phyloP scores from a whole-genome alignment of 2,329 filamentous ascomycete genomes.

The Diplodia seriata region DNA sequence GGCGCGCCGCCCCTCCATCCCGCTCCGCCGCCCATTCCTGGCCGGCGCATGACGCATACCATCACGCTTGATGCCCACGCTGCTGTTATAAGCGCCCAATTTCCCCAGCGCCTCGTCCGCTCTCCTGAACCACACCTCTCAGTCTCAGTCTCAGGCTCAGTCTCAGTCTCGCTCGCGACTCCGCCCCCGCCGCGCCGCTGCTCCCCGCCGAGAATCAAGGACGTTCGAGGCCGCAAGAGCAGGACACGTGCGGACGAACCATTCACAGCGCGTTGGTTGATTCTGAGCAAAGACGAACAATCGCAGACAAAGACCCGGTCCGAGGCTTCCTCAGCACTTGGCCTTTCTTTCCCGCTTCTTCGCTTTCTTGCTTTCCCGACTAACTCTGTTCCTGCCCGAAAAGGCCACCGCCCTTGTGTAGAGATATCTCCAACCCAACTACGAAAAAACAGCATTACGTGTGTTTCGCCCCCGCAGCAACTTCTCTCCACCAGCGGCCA shows the following conservation, averaged over 20 bases:
- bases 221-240: conserved; percentile 25
- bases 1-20: conserved; percentile 14
- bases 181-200: conserved; percentile 17
- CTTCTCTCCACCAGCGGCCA: not conserved
- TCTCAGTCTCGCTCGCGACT: not conserved
- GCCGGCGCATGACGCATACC: conserved; percentile 24
- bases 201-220: conserved; percentile 11
- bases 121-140: not conserved
- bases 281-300: not conserved
- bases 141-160: not conserved
- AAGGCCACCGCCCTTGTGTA: conserved; percentile 6
- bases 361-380: conserved; percentile 2
- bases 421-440: not conserved
- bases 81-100: conserved; percentile 25
- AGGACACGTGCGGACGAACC: conserved; percentile 20
- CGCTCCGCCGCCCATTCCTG: conserved; percentile 6
- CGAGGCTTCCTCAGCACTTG: conserved; percentile 22
- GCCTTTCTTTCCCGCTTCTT: not conserved
- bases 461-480: conserved; percentile 3
- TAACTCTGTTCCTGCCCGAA: conserved; percentile 21
- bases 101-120: not conserved
- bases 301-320: conserved; percentile 23
- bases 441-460: conserved; percentile 8
- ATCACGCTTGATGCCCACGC: conserved; percentile 12
- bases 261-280: not conserved